Evolutionary conservation across 306 rosid species (phyloP).

Genomic region (Quercus parvula): DNA sequence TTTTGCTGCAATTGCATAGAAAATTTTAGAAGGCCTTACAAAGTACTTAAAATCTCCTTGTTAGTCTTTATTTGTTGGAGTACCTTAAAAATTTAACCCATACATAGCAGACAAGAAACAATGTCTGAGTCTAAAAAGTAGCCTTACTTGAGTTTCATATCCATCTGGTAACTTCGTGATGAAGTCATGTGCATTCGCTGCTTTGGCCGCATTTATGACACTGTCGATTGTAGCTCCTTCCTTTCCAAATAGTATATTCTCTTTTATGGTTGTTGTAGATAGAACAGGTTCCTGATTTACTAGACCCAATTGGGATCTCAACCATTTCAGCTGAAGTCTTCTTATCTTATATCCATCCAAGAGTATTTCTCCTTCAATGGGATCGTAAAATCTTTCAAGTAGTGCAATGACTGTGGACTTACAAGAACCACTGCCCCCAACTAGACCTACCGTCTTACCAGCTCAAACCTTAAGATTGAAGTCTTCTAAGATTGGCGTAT

Average conservation of each 20-base stretch:
- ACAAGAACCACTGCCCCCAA: slow-evolving; percentile 90
- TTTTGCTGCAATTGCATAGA: too few relatives aligned
- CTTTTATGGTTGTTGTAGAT: slow-evolving; percentile 82
- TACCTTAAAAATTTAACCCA: too few relatives aligned
- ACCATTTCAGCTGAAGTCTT: slow-evolving; percentile 78
- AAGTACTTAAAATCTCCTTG: not conserved
- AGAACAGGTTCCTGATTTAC: slow-evolving; percentile 95
- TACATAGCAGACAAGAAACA: too few relatives aligned
- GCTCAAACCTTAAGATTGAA: slow-evolving; percentile 68
- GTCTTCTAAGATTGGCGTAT: slow-evolving; percentile 58
- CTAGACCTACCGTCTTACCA: slow-evolving; percentile 74
- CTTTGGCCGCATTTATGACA: slow-evolving; percentile 66
- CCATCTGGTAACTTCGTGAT: slow-evolving; percentile 70
- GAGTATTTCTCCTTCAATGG: slow-evolving; percentile 66
- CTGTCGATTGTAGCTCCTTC: slow-evolving; percentile 84
- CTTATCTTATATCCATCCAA: slow-evolving; percentile 75
- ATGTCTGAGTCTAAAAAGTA: too few relatives aligned
- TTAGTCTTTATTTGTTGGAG: too few relatives aligned
- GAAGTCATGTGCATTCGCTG: slow-evolving; percentile 92
- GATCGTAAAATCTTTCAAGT: slow-evolving; percentile 90
- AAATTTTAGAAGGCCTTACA: too few relatives aligned
- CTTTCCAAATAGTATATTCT: slow-evolving; percentile 80
- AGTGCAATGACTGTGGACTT: slow-evolving; percentile 79
- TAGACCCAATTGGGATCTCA: slow-evolving; percentile 78
- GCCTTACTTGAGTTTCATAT: slow-evolving; percentile 51